Percentiles rank a stretch among this genome's conserved stretches.
Conservation (phyloP, 768 basidiomycete species). For the Russula dissimulans region DNA sequence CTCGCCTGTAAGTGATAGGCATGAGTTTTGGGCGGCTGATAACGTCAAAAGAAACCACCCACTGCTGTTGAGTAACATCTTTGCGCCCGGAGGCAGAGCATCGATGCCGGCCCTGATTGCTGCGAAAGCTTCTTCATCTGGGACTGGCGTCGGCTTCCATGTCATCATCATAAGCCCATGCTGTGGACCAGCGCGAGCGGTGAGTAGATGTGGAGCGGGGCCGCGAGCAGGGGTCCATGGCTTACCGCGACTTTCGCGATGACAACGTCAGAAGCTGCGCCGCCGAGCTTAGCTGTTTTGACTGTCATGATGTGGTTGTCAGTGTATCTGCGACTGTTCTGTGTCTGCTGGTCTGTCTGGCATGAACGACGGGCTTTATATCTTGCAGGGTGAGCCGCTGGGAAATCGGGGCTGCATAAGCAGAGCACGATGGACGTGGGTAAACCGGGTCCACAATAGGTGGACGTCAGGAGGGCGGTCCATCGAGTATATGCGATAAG, state of each 20-base stretch:
- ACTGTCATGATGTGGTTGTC: constrained; percentile 23
- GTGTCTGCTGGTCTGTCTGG: no score
- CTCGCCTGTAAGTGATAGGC: constrained; percentile 28
- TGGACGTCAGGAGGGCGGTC: no score
- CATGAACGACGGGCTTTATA: no score
- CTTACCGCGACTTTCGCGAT: constrained; percentile 35
- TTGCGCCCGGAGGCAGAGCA: constrained; percentile 34
- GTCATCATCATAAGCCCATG: constrained; percentile 51
- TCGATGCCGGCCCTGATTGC: constrained; percentile 47
- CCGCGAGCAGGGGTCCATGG: neutral
- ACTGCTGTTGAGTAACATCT: constrained; percentile 46
- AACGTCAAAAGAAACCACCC: constrained; percentile 15
- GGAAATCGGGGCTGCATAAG: no score
- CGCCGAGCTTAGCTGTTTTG: constrained; percentile 31
- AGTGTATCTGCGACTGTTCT: no score
- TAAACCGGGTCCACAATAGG: no score
- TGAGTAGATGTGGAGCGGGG: neutral
- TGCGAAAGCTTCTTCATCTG: constrained; percentile 54
- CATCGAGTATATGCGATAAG: no score
- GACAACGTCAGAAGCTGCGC: constrained; percentile 30
- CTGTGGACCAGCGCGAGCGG: constrained; percentile 23
- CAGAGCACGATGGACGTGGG: no score
- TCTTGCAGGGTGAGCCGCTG: no score
- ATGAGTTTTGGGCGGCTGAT: neutral
- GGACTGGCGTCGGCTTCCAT: constrained; percentile 38